Evolutionary conservation across 2,329 filamentous ascomycete species (phyloP), one percentile per base, ranked within the genome.

Genomic region (Fusarium algeriense): DNA sequence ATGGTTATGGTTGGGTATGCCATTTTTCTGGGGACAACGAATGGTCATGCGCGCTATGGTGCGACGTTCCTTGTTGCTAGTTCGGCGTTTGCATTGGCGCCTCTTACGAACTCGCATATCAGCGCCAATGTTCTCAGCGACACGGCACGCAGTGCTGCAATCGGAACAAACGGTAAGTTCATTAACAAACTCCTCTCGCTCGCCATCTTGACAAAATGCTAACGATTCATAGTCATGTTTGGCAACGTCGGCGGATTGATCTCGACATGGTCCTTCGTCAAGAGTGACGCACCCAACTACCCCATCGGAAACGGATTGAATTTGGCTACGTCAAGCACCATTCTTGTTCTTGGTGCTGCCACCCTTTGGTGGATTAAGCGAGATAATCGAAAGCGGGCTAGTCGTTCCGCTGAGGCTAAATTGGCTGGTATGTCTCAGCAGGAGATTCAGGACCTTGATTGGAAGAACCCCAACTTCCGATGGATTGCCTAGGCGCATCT

Each of bases 121-220:
- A 88, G 90, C 0, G 91, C 90, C 10, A 93, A 93, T 71, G 90
- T 93, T 0, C 86, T 93, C 11, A 90, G 89, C 7, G 92, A 93
- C 72, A 92, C 91, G 0, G 89, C 91, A 0, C 86, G 91, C 17
- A 89, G 88, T 13, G 86, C 89, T 1, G 90, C 90, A 6, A 91
- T 93, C 46, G 90, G 88, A 14, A 87, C 86, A 0, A 89, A 89
- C 50, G 53, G 64, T 68, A 43, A 0, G 38, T 64, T 30, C 2
- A 6, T 2, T 11, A 1, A 6, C 4, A 6, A 8, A 20, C 19
- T 5, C 4, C 17, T 1, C 2, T n/a, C 20, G 3, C 2, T n/a
- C 20, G 3, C 3, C 4, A 17, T 11, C 2, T 11, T 26, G 15
- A 50, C 1, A 14, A 1, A 9, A 13, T 7, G 6, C 58, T 64